Base-by-base conservation (phyloP, 1,284 basidiomycete genomes). In the Austroboletus novae-zelandiae region DNA sequence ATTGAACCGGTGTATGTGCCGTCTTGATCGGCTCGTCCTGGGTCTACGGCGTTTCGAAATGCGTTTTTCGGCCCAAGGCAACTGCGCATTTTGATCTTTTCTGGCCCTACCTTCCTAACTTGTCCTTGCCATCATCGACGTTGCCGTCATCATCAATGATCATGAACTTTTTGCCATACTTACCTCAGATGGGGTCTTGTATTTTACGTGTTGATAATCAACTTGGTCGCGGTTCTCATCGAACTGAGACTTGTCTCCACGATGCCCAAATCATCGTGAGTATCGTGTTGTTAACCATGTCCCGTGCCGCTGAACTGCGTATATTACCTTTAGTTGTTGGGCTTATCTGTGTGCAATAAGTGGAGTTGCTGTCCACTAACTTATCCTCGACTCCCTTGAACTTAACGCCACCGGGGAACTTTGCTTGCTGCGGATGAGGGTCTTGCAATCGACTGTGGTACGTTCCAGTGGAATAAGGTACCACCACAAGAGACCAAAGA, bases 401-500 rank as follows among this genome's bases (percentile, higher is more conserved):
- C n/a, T n/a, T n/a, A n/a, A n/a, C n/a, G n/a, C n/a, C n/a, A n/a
- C n/a, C n/a, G n/a, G n/a, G n/a, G n/a, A n/a, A n/a, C n/a, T 20
- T 53, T 66, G 0, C 47, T 55, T 14, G 53, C 41, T 6, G 39
- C 55, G 2, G 66, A 69, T 5, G 69, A 71, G 0, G 76, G 74
- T 29, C 73, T 87, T 48, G 80, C 77, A 0, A 78, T 86, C 48
- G 66, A 78, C 37, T 69, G 73, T 20, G 86, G 80, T 7, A 73
- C 75, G 11, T 80, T 88, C 65, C 76, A 75, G 52, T 86, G 83
- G 83, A 84, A 84, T 53, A 70, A 73, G 18, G 71, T 79, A 0
- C 63, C 65, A 0, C 50, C 60, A 20, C 40, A 51, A 10, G 40
- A 45, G 18, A 40, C 3, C 23, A 48, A 62, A 3, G 54, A 55